Evolutionary conservation across 768 basidiomycete genomes (phyloP), one percentile per base, ranked within the genome.

Genomic region (Mycena metata): DNA sequence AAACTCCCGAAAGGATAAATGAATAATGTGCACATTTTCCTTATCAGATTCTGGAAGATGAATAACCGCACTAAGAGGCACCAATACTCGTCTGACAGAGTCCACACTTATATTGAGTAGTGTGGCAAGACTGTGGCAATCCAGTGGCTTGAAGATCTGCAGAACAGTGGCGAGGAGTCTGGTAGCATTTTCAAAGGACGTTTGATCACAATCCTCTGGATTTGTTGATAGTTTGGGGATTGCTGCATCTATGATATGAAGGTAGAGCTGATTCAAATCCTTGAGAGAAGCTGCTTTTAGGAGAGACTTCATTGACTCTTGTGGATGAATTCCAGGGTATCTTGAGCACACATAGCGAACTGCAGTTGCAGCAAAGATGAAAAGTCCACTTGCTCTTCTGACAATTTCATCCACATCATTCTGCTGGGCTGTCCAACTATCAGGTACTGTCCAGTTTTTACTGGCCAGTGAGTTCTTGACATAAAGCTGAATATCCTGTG

Each of bases 131-230:
- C n/a, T n/a, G n/a, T n/a, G n/a, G n/a, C n/a, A n/a, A n/a, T n/a
- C n/a, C 57, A 59, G 57, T 11, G 57, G 57, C 16, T 59, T 45
- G 17, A 15, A 33, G 11, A 59, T 26, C 24, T 59, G 24, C 21
- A 59, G 21, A 19, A 59, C 35, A 46, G 57, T 59, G 19, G 43
- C 57, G 19, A 59, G 57, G 19, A 59, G n/a, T 19, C n/a, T n/a
- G n/a, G n/a, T n/a, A n/a, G 24, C 57, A 59, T 45, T 2, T 42
- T n/a, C n/a, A n/a, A n/a, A n/a, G n/a, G n/a, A n/a, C n/a, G n/a
- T n/a, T n/a, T n/a, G n/a, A n/a, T n/a, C 42, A 59, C 45, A 15
- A 46, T 59, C 33, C n/a, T 21, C 30, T 9, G 17, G n/a, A 35
- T 33, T 46, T 30, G 43, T 1, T 21, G 43, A 59, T 59, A 42